phyloP scores from a whole-genome alignment of 257 asterid genomes.

The Solanum gandarillasii region DNA sequence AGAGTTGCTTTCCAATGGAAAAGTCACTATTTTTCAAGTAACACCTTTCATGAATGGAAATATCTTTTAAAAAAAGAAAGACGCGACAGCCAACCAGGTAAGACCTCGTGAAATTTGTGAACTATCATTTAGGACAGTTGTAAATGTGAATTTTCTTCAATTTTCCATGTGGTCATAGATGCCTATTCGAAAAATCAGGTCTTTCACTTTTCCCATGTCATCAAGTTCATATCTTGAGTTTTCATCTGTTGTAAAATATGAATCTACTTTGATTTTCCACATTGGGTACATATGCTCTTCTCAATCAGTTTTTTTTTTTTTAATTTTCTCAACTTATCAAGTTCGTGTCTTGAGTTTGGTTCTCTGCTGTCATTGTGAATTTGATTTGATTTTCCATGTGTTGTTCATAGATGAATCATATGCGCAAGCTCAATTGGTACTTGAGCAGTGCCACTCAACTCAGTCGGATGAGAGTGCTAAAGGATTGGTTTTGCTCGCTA shows the following conservation, averaged over 20 bases:
- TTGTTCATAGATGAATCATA: slow-evolving; percentile 54
- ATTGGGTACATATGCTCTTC: background rate
- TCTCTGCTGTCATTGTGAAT: background rate
- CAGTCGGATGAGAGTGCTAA: slow-evolving; percentile 63
- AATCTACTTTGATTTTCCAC: background rate
- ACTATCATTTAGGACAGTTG: background rate
- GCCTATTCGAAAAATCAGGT: background rate
- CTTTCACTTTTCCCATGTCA: background rate
- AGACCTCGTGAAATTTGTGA: background rate
- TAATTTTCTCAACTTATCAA: background rate
- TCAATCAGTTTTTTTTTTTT: background rate
- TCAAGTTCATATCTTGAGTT: background rate
- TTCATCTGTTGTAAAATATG: background rate
- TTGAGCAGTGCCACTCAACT: slow-evolving; percentile 81
- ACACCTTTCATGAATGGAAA: background rate
- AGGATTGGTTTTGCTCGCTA: slow-evolving; percentile 72
- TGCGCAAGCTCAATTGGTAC: slow-evolving; percentile 51
- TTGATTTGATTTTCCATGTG: background rate
- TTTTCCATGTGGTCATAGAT: background rate
- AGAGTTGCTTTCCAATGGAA: background rate
- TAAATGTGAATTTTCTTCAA: background rate
- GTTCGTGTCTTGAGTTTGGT: background rate
- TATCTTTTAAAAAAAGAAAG: background rate
- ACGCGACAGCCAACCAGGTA: background rate
- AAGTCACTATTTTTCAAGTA: background rate